Evolutionary conservation across 192 early-diverging fungal species (phyloP), one percentile per base, ranked within the genome.

Genomic region (Backusella liffmaniae): DNA sequence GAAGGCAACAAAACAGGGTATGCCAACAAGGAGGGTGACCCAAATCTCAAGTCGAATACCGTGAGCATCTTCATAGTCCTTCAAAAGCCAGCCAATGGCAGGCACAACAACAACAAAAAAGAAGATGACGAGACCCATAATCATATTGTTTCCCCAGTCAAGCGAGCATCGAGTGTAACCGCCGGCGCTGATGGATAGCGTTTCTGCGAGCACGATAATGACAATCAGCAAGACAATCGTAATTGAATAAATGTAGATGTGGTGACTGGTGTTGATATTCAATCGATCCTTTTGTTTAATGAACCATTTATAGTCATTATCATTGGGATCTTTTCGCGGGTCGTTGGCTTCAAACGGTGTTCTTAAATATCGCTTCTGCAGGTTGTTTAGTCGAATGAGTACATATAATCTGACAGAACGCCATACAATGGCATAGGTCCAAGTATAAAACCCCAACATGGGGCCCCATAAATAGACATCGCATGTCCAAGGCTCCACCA

Each of bases 41-140:
- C 86, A 80, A 59, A 91, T 81, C 53, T 91, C 90, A 37, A 81
- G 84, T 26, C 86, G 76, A 49, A 91, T 87, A 42, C 88, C 88
- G 30, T 86, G 88, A 13, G 87, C 87, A 70, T 91, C 90, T 12
- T 86, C 76, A 71, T 76, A 53, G 0, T 75, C 71, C 70, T 80
- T 81, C n/a, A 88, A 76, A n/a, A 82, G 81, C 73, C 80, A 84
- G 16, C 85, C 78, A 49, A 89, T 73, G 10, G 83, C 42, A 0
- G 90, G 90, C 10, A 82, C 83, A n/a, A 86, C 66, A 3, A 85
- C 21, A 35, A 86, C 83, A 18, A 86, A 78, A 73, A 85, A 89
- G 30, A 77, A 26, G 30, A 44, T 30, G 1, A 68, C 36, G 9
- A 69, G 10, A 8, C 51, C 16, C 10, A 78, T 13, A 32, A 67